Conservation (phyloP, 352 stramenopile genomes). For the Phytophthora sp. region DNA sequence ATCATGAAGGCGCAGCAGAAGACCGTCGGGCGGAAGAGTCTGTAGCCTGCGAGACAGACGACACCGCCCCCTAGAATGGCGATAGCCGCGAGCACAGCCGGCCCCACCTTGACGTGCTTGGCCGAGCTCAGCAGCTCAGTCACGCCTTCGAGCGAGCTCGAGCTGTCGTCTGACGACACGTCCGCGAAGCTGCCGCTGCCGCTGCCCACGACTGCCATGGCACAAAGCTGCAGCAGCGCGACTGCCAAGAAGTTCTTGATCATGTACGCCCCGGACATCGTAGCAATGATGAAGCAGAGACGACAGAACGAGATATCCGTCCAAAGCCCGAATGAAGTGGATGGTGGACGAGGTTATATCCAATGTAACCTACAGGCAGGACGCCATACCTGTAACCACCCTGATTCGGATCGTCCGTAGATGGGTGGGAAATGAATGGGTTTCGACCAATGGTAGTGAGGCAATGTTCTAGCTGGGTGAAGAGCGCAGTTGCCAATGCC, state of each 20-base stretch:
- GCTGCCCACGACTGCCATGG: slow-evolving; percentile 22
- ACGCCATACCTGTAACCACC: slow-evolving; percentile 4
- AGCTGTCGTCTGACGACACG: slow-evolving; percentile 17
- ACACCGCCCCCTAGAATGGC: slow-evolving; percentile 52
- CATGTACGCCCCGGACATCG: slow-evolving; percentile 19
- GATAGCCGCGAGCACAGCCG: slow-evolving; percentile 52
- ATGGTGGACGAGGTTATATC: no score
- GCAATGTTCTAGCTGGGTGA: no score
- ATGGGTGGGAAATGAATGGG: slow-evolving; percentile 11
- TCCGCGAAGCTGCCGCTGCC: slow-evolving; percentile 23
- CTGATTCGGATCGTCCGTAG: slow-evolving; percentile 33
- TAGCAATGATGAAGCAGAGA: no score
- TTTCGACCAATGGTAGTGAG: no score
- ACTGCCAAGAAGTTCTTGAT: slow-evolving; percentile 27
- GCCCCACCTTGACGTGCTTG: slow-evolving; percentile 51
- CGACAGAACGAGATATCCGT: neutral
- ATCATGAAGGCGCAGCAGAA: slow-evolving; percentile 77
- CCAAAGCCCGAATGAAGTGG: slow-evolving; percentile 20
- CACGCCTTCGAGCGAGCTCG: slow-evolving; percentile 33
- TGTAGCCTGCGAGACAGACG: slow-evolving; percentile 63
- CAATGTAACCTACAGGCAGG: no score
- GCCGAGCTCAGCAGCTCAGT: slow-evolving; percentile 48
- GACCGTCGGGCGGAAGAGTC: slow-evolving; percentile 61
- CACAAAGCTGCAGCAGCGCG: slow-evolving; percentile 30
- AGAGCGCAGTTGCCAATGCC: no score